Conservation (phyloP, 2,329 filamentous ascomycete species). For the Beauveria caledonica region DNA sequence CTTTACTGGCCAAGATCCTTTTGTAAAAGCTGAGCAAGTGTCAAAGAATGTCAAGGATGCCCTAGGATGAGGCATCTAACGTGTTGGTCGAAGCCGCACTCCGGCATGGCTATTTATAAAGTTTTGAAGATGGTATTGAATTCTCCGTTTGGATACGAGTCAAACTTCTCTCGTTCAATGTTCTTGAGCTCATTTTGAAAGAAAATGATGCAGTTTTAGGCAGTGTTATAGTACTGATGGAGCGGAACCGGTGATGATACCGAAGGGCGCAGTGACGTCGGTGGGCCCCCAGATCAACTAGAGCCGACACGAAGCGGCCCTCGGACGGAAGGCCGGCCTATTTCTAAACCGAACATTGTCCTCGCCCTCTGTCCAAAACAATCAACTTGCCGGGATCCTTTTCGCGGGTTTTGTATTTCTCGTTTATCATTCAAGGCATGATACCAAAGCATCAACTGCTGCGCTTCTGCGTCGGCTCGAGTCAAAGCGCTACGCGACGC, state of each 20-base stretch:
- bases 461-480: not conserved
- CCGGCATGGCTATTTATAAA: not conserved
- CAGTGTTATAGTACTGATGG: not conserved
- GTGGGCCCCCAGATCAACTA: not conserved
- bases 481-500: not conserved
- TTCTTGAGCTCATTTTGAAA: not conserved
- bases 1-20: conserved; percentile 13
- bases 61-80: not conserved
- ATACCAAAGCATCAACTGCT: not conserved
- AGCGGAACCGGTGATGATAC: not conserved
- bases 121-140: not conserved
- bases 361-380: not conserved
- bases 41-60: conserved; percentile 19
- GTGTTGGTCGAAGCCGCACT: not conserved
- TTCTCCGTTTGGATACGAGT: too few species aligned
- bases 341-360: not conserved
- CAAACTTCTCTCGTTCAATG: not conserved
- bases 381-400: not conserved
- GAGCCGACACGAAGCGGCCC: conserved; percentile 4
- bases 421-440: not conserved
- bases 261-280: conserved; percentile 6
- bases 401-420: not conserved
- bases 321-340: conserved; percentile 2
- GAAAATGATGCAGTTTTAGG: too few species aligned
- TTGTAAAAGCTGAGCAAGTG: not conserved